Conservation (phyloP, 306 rosid genomes). For the Lagenaria siceraria region DNA sequence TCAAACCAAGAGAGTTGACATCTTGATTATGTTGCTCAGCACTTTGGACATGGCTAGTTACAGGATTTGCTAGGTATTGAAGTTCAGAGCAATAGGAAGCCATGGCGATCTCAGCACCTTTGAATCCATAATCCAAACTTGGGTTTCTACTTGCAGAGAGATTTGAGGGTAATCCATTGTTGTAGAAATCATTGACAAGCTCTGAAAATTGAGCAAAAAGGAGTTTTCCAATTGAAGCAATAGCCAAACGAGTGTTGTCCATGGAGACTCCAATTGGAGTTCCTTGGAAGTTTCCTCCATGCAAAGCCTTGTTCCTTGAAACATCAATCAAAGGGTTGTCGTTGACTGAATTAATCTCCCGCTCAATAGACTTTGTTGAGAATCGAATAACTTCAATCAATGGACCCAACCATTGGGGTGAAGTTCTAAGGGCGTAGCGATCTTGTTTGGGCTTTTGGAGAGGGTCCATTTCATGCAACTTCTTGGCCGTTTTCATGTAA, state of each 20-base stretch:
- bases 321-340: slow-evolving; percentile 91
- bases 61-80: slow-evolving; percentile 75
- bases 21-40: slow-evolving; percentile 93
- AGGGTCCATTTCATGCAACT: slow-evolving; percentile 64
- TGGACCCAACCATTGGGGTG: slow-evolving; percentile 96
- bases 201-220: slow-evolving; percentile 89
- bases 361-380: slow-evolving; percentile 70
- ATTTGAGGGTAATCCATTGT: slow-evolving; percentile 78
- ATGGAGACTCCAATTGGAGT: slow-evolving; percentile 92
- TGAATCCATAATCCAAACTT: slow-evolving; percentile 85
- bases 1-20: slow-evolving; percentile 77
- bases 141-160: slow-evolving; percentile 65
- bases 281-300: slow-evolving; percentile 91
- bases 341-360: slow-evolving; percentile 80
- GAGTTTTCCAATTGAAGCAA: slow-evolving; percentile 82
- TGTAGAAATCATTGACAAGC: slow-evolving; percentile 76
- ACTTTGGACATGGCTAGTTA: slow-evolving; percentile 80
- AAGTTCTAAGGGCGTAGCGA: slow-evolving; percentile 71
- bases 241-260: slow-evolving; percentile 84
- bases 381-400: slow-evolving; percentile 66
- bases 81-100: slow-evolving; percentile 83
- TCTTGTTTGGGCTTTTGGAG: slow-evolving; percentile 80
- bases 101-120: slow-evolving; percentile 90
- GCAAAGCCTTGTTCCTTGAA: slow-evolving; percentile 82
- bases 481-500: slow-evolving; percentile 52